Evolutionary conservation across 345 rosid species (phyloP).

Genomic region (Corchorus olitorius): DNA sequence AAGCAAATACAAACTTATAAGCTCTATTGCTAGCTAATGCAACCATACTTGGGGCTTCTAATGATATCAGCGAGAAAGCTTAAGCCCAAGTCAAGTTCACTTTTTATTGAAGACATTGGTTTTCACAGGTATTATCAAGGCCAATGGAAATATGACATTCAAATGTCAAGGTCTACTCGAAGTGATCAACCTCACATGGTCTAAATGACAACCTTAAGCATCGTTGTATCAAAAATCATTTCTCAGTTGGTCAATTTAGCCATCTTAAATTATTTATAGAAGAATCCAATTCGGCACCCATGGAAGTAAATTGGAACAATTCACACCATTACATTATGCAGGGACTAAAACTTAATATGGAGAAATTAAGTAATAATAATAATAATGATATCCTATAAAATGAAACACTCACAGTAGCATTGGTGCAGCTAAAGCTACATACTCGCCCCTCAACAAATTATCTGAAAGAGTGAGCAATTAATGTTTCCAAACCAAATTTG

Average conservation of each 20-base stretch:
- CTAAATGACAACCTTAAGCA: conserved; percentile 73
- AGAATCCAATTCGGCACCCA: too few relatives aligned
- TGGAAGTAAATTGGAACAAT: too few relatives aligned
- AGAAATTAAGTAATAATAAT: background rate
- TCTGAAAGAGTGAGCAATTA: too few relatives aligned
- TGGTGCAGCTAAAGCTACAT: conserved; percentile 80
- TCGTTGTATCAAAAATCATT: conserved; percentile 1
- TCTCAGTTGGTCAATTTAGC: background rate
- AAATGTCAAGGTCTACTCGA: conserved; percentile 84
- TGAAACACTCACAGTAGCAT: conserved; percentile 51
- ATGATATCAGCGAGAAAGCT: too few relatives aligned
- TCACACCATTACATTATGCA: background rate
- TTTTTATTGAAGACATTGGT: background rate
- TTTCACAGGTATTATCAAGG: conserved; percentile 72
- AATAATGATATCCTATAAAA: background rate
- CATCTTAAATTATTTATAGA: too few relatives aligned
- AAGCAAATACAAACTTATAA: too few relatives aligned
- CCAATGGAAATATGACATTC: conserved; percentile 96
- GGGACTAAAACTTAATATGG: background rate
- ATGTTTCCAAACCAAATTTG: too few relatives aligned
- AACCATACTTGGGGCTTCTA: background rate
- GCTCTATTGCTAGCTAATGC: background rate
- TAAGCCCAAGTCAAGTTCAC: too few relatives aligned
- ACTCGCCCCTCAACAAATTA: conserved; percentile 62
- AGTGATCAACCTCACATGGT: conserved; percentile 55